Evolutionary conservation across 306 rosid genomes (phyloP).

Genomic region (Comarum palustre): DNA sequence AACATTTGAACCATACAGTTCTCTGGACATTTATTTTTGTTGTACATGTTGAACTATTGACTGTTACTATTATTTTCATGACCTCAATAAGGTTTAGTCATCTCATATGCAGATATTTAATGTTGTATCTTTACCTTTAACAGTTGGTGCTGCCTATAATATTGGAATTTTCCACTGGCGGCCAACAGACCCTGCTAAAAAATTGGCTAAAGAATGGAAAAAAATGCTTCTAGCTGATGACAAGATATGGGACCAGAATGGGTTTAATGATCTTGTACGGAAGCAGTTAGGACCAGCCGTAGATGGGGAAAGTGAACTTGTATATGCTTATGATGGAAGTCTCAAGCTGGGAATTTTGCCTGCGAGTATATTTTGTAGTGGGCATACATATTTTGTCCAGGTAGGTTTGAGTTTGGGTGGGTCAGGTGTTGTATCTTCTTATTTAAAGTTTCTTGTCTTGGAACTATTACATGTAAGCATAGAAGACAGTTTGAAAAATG

Average conservation of each 20-base stretch:
- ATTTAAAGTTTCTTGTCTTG: conserved; percentile 17
- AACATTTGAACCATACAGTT: not conserved
- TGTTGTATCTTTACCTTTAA: not conserved
- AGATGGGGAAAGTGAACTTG: conserved; percentile 70
- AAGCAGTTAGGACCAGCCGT: conserved; percentile 74
- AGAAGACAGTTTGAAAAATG: conserved; percentile 10
- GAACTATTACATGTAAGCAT: not conserved
- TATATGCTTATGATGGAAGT: conserved; percentile 82
- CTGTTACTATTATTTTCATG: not conserved
- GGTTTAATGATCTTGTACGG: conserved; percentile 69
- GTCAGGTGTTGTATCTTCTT: conserved; percentile 2
- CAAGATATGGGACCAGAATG: conserved; percentile 92
- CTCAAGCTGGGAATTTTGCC: conserved; percentile 89
- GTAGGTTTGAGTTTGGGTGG: conserved; percentile 35
- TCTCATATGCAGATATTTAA: not conserved
- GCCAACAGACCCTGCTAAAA: conserved; percentile 76
- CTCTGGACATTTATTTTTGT: not conserved
- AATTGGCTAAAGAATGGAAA: conserved; percentile 86
- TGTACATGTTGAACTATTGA: not conserved
- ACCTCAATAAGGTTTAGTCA: not conserved
- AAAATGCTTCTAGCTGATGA: conserved; percentile 74
- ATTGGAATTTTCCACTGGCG: conserved; percentile 97
- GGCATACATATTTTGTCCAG: conserved; percentile 98
- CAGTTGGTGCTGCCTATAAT: conserved; percentile 82
- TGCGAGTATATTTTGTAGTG: conserved; percentile 86